Evolutionary conservation across 768 basidiomycete genomes (phyloP).

Genomic region (Lanmaoa rubissima): DNA sequence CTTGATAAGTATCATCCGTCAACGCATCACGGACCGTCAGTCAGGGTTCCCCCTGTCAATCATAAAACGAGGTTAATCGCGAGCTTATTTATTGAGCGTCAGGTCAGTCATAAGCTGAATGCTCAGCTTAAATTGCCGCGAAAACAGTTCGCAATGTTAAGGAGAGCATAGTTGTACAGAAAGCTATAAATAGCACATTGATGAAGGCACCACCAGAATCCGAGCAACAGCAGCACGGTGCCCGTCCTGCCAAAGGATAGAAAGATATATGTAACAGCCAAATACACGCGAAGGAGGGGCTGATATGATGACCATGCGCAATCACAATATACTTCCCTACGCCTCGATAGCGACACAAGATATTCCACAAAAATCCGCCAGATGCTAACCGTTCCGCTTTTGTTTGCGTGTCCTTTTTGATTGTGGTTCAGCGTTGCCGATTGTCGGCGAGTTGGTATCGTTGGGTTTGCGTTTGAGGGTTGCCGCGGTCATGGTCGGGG

Average conservation of each 20-base stretch:
- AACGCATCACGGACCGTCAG: neutral
- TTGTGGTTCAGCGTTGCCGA: conserved; percentile 45
- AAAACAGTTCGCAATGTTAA: conserved; percentile 17
- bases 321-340: conserved; percentile 32
- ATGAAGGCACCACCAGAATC: conserved; percentile 25
- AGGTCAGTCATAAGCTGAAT: neutral
- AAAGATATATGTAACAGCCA: conserved; percentile 31
- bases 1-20: conserved; percentile 7
- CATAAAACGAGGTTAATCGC: conserved; percentile 14
- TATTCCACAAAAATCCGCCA: conserved; percentile 33
- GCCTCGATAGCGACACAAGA: conserved; percentile 29
- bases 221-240: conserved; percentile 22
- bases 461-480: conserved; percentile 55
- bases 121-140: conserved; percentile 5
- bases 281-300: conserved; percentile 10
- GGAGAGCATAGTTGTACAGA: conserved; percentile 33
- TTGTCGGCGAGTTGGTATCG: conserved; percentile 51
- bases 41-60: neutral
- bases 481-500: conserved; percentile 47
- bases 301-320: conserved; percentile 20
- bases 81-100: conserved; percentile 12
- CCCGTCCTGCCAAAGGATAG: conserved; percentile 28
- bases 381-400: conserved; percentile 48
- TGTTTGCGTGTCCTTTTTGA: conserved; percentile 57
- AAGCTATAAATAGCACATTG: conserved; percentile 37